These are phyloP conservation scores for Sporothrix pallida DNA, from an alignment of 2,329 filamentous ascomycete species.

Conservation along the genomic window DNA sequence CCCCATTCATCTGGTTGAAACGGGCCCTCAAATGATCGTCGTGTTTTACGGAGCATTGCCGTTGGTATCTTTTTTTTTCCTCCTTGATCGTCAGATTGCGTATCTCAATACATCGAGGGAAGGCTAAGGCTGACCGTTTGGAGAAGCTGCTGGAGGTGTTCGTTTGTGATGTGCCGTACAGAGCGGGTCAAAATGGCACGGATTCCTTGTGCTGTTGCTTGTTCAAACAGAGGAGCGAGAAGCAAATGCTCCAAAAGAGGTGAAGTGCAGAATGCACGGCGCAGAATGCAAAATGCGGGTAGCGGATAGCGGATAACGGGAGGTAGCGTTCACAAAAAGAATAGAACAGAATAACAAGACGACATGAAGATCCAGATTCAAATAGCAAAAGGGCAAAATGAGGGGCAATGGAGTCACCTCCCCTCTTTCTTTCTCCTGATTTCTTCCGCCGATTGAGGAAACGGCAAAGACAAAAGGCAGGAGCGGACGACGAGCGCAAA, in stretches of 20 bases:
- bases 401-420: background rate
- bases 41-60: background rate
- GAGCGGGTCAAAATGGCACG: background rate
- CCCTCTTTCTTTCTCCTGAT: background rate
- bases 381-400: too few species aligned
- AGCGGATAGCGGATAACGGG: conserved; percentile 14
- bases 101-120: background rate
- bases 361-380: background rate
- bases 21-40: conserved; percentile 17
- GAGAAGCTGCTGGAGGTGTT: background rate
- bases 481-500: background rate
- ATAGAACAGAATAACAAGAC: background rate
- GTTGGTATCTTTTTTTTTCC: background rate
- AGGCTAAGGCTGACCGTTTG: background rate
- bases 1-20: conserved; percentile 9
- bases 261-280: conserved; percentile 10
- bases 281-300: conserved; percentile 8
- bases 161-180: background rate
- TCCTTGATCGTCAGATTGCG: conserved; percentile 1
- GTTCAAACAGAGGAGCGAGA: background rate
- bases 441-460: background rate
- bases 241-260: background rate
- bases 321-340: background rate
- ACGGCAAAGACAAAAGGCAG: background rate
- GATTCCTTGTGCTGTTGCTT: background rate